phyloP scores from a whole-genome alignment of 2,329 filamentous ascomycete species.

The Pseudofabraea citricarpa region DNA sequence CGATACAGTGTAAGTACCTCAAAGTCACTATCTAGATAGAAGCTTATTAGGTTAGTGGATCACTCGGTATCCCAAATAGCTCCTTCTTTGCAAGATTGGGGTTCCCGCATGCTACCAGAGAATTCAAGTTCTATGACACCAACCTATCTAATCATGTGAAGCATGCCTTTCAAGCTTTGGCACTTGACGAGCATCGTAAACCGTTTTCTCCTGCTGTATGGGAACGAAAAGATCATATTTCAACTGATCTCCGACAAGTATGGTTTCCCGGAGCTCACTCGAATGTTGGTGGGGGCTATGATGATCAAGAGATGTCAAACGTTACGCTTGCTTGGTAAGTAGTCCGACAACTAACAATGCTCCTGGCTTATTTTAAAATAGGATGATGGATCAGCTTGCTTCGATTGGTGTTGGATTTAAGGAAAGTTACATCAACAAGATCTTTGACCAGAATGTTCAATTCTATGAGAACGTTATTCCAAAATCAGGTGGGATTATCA shows the following conservation, averaged over 20 bases:
- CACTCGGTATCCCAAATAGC: constrained; percentile 39
- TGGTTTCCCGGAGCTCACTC: constrained; percentile 44
- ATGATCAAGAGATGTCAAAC: constrained; percentile 42
- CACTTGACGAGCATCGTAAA: constrained; percentile 41
- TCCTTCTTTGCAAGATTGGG: constrained; percentile 29
- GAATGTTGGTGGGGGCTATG: constrained; percentile 43
- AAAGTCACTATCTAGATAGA: constrained; percentile 29
- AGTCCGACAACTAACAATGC: too few species aligned
- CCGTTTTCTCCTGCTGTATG: constrained; percentile 36
- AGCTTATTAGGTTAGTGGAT: constrained; percentile 37
- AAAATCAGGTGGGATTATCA: constrained; percentile 9
- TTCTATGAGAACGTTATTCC: constrained; percentile 21
- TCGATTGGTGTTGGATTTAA: constrained; percentile 30
- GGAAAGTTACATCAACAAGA: constrained; percentile 26
- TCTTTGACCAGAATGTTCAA: constrained; percentile 23
- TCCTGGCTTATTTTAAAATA: too few species aligned
- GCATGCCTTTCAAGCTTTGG: constrained; percentile 46
- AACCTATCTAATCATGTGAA: constrained; percentile 36
- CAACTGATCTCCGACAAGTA: constrained; percentile 29
- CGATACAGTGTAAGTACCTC: constrained; percentile 42
- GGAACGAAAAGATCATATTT: constrained; percentile 20
- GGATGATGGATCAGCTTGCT: constrained; percentile 43
- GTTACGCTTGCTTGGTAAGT: constrained; percentile 43
- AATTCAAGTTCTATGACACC: constrained; percentile 37
- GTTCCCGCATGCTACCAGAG: constrained; percentile 30